These are phyloP conservation scores for Lactarius tabidus DNA, from an alignment of 768 basidiomycete species.

Conservation along the genomic window DNA sequence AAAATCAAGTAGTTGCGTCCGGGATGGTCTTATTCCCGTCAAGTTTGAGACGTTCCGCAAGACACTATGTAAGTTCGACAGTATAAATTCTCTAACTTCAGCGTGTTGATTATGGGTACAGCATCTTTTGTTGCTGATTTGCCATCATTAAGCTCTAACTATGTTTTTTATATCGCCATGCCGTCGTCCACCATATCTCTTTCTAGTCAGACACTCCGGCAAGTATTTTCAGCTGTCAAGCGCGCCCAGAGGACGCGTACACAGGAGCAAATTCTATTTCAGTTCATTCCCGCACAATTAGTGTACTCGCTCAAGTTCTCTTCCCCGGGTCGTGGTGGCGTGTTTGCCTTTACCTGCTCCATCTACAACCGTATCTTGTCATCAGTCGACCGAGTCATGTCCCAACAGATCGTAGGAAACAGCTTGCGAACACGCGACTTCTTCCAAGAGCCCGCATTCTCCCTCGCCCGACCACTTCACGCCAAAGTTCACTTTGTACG, in stretches of 20 bases:
- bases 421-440: conserved; percentile 41
- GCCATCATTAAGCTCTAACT: conserved; percentile 36
- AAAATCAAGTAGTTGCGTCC: conserved; percentile 41
- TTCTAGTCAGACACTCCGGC: conserved; percentile 62
- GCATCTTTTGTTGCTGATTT: conserved; percentile 49
- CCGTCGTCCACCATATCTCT: conserved; percentile 59
- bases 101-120: conserved; percentile 28
- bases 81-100: not conserved
- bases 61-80: conserved; percentile 44
- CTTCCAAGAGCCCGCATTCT: conserved; percentile 64
- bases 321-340: conserved; percentile 38
- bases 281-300: conserved; percentile 67
- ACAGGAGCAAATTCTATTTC: conserved; percentile 54
- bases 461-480: conserved; percentile 47
- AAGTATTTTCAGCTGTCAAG: conserved; percentile 60
- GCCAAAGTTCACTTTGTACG: conserved; percentile 37
- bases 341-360: conserved; percentile 53
- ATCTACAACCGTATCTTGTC: conserved; percentile 70
- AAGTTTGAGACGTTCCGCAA: conserved; percentile 72
- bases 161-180: conserved; percentile 67
- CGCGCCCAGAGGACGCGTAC: conserved; percentile 48
- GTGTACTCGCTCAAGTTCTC: conserved; percentile 47
- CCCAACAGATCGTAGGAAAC: conserved; percentile 45
- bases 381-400: conserved; percentile 57
- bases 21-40: conserved; percentile 57